A percentile compares a stretch with the other conserved stretches of the same genome.
phyloP scores from a whole-genome alignment of 2,329 filamentous ascomycete genomes.

The Paracoccidioides lutzii region DNA sequence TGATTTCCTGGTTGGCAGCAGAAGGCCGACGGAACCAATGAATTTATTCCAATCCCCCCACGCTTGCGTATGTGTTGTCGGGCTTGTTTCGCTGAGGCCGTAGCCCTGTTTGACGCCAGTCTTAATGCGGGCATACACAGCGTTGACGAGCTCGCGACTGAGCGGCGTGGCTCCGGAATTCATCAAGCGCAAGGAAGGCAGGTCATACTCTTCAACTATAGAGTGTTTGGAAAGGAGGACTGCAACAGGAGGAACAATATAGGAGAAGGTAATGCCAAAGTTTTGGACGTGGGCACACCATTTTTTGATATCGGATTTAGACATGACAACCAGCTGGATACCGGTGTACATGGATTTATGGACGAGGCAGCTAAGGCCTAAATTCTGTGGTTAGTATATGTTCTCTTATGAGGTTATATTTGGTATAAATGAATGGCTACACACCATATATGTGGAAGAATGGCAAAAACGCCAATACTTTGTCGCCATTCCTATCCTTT shows the following conservation, averaged over 20 bases:
- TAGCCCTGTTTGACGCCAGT: constrained; percentile 87
- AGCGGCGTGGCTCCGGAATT: constrained; percentile 80
- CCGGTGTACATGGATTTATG: constrained; percentile 56
- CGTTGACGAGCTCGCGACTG: constrained; percentile 64
- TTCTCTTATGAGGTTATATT: too few relatives aligned
- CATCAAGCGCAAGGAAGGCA: constrained; percentile 67
- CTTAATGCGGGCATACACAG: constrained; percentile 59
- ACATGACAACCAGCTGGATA: constrained; percentile 55
- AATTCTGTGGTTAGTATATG: constrained; percentile 4
- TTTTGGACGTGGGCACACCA: constrained; percentile 68
- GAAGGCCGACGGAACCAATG: constrained; percentile 64
- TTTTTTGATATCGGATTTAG: constrained; percentile 67
- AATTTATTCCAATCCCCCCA: constrained; percentile 64
- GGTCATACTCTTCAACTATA: constrained; percentile 63
- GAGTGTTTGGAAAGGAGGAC: constrained; percentile 71
- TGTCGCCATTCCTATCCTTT: constrained; percentile 52
- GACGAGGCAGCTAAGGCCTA: constrained; percentile 58
- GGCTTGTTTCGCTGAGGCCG: constrained; percentile 75
- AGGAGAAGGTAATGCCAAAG: constrained; percentile 61
- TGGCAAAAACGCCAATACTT: constrained; percentile 64
- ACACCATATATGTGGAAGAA: constrained; percentile 85
- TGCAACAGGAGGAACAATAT: constrained; percentile 74
- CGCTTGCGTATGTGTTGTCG: constrained; percentile 60
- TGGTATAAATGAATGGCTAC: constrained; percentile 14
- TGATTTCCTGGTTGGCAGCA: constrained; percentile 67